Conservation (phyloP, 306 rosid genomes). For the Quercus variabilis region DNA sequence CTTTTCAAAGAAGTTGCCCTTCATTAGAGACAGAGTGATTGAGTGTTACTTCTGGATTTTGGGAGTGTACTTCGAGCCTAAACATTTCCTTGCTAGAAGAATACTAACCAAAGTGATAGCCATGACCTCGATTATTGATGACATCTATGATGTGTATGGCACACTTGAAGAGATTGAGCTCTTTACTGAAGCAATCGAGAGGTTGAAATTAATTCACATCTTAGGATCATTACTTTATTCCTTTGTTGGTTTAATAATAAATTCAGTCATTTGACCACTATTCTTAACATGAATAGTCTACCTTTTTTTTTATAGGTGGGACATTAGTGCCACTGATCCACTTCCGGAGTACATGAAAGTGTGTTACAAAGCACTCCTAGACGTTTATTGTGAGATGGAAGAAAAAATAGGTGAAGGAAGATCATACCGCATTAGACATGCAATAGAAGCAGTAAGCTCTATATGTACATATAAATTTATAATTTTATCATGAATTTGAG, state of each 20-base stretch:
- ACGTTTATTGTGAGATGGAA: constrained; percentile 22
- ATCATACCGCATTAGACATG: constrained; percentile 5
- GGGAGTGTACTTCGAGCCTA: constrained; percentile 22
- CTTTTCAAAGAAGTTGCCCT: constrained; percentile 21
- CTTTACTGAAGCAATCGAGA: constrained; percentile 34
- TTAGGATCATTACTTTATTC: neutral
- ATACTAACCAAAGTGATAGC: constrained; percentile 19
- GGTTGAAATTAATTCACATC: neutral
- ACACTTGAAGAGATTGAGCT: constrained; percentile 38
- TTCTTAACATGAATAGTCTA: neutral
- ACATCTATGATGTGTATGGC: constrained; percentile 40
- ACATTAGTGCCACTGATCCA: neutral
- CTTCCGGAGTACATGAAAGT: constrained; percentile 24
- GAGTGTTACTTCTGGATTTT: constrained; percentile 20
- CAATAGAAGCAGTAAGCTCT: constrained; percentile 21
- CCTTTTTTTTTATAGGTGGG: neutral
- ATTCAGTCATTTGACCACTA: too few relatives aligned
- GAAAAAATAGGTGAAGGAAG: constrained; percentile 6
- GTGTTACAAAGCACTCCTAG: neutral
- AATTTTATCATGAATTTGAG: too few relatives aligned
- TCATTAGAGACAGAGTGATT: constrained; percentile 31
- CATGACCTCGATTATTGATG: constrained; percentile 28
- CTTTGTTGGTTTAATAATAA: neutral
- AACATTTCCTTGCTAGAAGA: constrained; percentile 20
- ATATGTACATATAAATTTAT: neutral